Percentiles rank a stretch among this genome's conserved stretches.
Conservation (phyloP, 2,329 filamentous ascomycete species). For the Decorospora gaudefroyi region DNA sequence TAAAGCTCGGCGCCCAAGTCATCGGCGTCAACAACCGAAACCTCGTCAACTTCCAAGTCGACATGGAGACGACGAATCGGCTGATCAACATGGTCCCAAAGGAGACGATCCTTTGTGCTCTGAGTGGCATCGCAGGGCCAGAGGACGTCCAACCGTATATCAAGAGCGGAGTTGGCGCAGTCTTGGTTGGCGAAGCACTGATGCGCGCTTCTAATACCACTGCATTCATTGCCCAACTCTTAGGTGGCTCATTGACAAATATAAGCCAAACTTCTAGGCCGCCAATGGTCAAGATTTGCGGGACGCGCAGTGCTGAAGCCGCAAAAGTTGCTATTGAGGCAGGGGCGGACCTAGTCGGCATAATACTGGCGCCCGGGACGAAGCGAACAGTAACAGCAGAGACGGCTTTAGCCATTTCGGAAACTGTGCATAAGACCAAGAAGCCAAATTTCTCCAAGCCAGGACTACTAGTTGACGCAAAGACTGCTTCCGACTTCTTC, state of each 20-base stretch:
- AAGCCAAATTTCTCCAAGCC: conserved; percentile 36
- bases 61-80: conserved; percentile 87
- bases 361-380: conserved; percentile 82
- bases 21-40: conserved; percentile 99
- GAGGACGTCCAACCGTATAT: conserved; percentile 88
- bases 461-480: conserved; percentile 31
- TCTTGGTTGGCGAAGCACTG: conserved; percentile 92
- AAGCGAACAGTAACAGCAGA: conserved; percentile 80
- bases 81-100: conserved; percentile 84
- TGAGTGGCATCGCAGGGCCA: conserved; percentile 89
- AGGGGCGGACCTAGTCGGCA: conserved; percentile 89
- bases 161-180: conserved; percentile 85
- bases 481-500: conserved; percentile 70
- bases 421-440: conserved; percentile 67
- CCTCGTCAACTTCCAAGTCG: conserved; percentile 93
- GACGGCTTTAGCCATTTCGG: conserved; percentile 77
- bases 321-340: conserved; percentile 80
- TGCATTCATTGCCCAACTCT: conserved; percentile 80
- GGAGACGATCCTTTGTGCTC: conserved; percentile 84
- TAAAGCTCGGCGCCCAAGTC: conserved; percentile 83
- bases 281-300: conserved; percentile 88
- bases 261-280: conserved; percentile 32
- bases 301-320: conserved; percentile 80
- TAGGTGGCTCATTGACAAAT: conserved; percentile 59
- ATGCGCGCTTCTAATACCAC: conserved; percentile 88